phyloP scores from a whole-genome alignment of 495 filamentous ascomycete genomes.

The Monascus purpureus region DNA sequence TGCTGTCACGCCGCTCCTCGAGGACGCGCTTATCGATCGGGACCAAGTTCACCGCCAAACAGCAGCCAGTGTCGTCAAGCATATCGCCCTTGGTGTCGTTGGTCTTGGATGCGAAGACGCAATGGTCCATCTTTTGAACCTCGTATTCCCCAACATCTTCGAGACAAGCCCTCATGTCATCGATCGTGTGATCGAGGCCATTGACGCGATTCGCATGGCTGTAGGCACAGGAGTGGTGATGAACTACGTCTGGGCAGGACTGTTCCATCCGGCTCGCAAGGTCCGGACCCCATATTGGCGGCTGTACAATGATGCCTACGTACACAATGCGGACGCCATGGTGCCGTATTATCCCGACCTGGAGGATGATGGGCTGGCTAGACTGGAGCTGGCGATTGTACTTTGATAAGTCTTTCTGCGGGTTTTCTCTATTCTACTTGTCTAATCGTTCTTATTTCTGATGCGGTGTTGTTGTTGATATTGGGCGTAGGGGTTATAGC shows the following conservation, averaged over 20 bases:
- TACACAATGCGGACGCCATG: constrained; percentile 84
- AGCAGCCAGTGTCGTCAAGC: constrained; percentile 90
- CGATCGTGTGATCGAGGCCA: constrained; percentile 90
- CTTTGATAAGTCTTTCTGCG: constrained; percentile 39
- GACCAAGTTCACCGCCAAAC: constrained; percentile 98
- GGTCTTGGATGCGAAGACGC: constrained; percentile 97
- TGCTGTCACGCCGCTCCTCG: constrained; percentile 89
- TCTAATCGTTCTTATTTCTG: constrained; percentile 13
- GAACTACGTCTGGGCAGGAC: constrained; percentile 95
- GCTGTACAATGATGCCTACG: constrained; percentile 94
- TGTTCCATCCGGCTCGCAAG: constrained; percentile 94
- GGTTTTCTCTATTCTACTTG: constrained; percentile 8
- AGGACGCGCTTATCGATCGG: constrained; percentile 93
- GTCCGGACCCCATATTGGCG: constrained; percentile 89
- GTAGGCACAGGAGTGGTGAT: constrained; percentile 82
- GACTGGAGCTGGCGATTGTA: constrained; percentile 72
- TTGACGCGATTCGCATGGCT: constrained; percentile 91
- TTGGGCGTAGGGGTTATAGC: background rate
- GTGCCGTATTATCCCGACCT: constrained; percentile 88
- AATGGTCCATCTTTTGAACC: constrained; percentile 92
- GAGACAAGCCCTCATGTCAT: constrained; percentile 98
- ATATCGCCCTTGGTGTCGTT: constrained; percentile 89
- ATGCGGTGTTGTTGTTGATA: background rate
- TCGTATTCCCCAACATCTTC: constrained; percentile 94
- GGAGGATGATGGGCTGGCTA: constrained; percentile 57